Conservation (phyloP, 169 alveolate genomes). For the Eimeria zaria region DNA sequence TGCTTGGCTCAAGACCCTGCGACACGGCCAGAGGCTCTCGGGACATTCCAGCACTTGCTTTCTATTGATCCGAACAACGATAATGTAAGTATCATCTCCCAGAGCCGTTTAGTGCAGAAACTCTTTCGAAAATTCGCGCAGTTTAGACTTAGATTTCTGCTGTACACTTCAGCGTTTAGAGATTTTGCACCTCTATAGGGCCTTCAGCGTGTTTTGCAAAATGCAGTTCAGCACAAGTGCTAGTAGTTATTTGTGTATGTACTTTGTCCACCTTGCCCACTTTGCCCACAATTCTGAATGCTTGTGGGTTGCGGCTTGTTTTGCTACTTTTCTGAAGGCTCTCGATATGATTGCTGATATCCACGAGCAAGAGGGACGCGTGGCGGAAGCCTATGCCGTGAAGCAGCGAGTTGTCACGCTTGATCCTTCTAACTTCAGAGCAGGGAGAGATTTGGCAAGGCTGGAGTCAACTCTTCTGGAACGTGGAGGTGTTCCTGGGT, state of each 20-base stretch:
- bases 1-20: conserved; percentile 57
- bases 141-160: not conserved
- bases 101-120: not conserved
- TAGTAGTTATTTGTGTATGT: not conserved
- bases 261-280: not conserved
- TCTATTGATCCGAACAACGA: conserved; percentile 79
- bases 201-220: not conserved
- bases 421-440: conserved; percentile 83
- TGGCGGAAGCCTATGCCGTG: conserved; percentile 80
- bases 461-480: conserved; percentile 73
- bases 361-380: conserved; percentile 83
- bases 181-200: not conserved
- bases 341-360: conserved; percentile 76
- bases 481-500: conserved; percentile 69
- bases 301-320: not conserved
- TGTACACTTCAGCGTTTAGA: not conserved
- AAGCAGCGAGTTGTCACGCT: conserved; percentile 81
- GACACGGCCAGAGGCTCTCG: conserved; percentile 79
- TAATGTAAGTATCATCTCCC: not conserved
- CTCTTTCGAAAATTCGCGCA: not conserved
- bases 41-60: conserved; percentile 63
- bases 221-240: not conserved
- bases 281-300: not conserved
- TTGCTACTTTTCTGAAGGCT: conserved; percentile 35
- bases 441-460: conserved; percentile 75